Conservation (phyloP, 208 protist species). For the Dictyostelium gargantuum region DNA sequence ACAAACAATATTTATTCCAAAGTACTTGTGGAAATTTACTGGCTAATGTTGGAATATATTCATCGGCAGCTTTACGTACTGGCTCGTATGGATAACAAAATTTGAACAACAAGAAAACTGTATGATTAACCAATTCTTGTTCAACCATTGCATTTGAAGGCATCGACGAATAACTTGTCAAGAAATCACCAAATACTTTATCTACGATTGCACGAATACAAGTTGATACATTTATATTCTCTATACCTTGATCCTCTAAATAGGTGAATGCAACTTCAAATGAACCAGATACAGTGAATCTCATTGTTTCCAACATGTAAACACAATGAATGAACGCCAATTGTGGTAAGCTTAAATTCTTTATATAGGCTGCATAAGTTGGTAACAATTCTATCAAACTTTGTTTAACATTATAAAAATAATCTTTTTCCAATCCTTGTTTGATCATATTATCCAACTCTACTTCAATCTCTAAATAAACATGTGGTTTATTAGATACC, state of each 20-base stretch:
- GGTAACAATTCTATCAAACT: slow-evolving; percentile 3
- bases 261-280: slow-evolving; percentile 65
- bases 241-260: slow-evolving; percentile 60
- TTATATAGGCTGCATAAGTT: slow-evolving; percentile 8
- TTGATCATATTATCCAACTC: slow-evolving; percentile 10
- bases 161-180: not conserved
- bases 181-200: slow-evolving; percentile 52
- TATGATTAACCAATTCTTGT: not conserved
- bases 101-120: slow-evolving; percentile 59
- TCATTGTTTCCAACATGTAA: slow-evolving; percentile 69
- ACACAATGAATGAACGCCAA: slow-evolving; percentile 64
- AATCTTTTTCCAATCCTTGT: slow-evolving; percentile 51
- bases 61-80: slow-evolving; percentile 65
- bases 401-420: not conserved
- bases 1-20: slow-evolving; percentile 52
- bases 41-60: slow-evolving; percentile 59
- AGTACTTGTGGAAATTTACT: slow-evolving; percentile 69
- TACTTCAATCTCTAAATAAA: slow-evolving; percentile 45
- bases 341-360: slow-evolving; percentile 40
- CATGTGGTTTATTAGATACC: slow-evolving; percentile 15
- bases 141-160: not conserved
- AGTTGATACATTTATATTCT: slow-evolving; percentile 1
- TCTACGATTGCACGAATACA: slow-evolving; percentile 70
- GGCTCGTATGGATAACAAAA: slow-evolving; percentile 70
- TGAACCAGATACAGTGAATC: slow-evolving; percentile 3